Percentiles rank a stretch among this genome's conserved stretches.
Conservation (phyloP, 192 early-diverging fungal genomes). For the Backusella sp. region DNA sequence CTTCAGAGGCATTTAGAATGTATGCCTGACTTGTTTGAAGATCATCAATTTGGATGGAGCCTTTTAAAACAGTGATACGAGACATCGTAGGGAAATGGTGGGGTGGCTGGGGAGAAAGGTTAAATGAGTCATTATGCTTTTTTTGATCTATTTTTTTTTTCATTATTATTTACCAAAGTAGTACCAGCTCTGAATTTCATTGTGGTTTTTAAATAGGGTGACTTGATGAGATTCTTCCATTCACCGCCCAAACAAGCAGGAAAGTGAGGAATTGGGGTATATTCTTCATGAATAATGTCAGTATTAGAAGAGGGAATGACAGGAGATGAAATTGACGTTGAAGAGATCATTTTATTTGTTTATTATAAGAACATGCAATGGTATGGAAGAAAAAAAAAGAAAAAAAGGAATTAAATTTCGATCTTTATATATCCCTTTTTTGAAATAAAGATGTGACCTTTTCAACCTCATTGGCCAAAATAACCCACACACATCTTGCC, state of each 20-base stretch:
- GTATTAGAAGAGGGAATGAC: not conserved
- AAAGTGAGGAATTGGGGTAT: constrained; percentile 24
- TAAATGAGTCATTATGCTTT: constrained; percentile 4
- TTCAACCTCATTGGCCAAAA: not conserved
- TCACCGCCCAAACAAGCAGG: constrained; percentile 29
- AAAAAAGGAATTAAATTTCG: constrained; percentile 1
- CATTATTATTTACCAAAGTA: constrained; percentile 19
- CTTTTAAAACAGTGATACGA: constrained; percentile 21
- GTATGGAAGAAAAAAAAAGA: not conserved
- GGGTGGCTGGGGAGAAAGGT: constrained; percentile 14
- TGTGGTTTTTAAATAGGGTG: constrained; percentile 22
- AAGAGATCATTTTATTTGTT: constrained; percentile 5
- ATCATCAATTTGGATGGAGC: constrained; percentile 21
- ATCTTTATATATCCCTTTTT: not conserved
- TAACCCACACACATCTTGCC: not conserved
- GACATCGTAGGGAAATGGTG: constrained; percentile 22
- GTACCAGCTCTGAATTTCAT: constrained; percentile 23
- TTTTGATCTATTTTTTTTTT: constrained; percentile 4
- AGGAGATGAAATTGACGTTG: constrained; percentile 9
- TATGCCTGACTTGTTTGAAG: constrained; percentile 16
- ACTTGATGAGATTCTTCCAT: constrained; percentile 23
- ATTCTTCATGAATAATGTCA: not conserved
- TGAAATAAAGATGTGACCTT: not conserved
- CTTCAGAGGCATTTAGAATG: constrained; percentile 13
- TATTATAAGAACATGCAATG: not conserved